Evolutionary conservation across 805 yeast genomes (phyloP).

Genomic region (Barnettozyma botsteinii): DNA sequence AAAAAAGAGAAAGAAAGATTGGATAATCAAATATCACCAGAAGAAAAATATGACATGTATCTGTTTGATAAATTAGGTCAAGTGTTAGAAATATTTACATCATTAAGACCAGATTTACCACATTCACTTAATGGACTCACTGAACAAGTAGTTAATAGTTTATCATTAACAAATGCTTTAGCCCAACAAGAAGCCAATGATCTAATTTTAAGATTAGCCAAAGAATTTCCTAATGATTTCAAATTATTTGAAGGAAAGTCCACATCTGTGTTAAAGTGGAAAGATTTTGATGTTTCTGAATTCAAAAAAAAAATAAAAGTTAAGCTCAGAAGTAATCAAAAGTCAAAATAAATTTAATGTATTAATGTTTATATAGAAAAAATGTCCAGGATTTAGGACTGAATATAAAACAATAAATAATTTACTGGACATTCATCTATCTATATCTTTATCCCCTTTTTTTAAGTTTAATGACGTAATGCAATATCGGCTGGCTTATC

Average conservation of each 20-base stretch:
- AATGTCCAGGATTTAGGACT: no score
- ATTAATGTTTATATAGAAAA: background rate
- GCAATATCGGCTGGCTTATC: constrained; percentile 92
- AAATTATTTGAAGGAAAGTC: constrained; percentile 12
- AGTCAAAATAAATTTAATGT: background rate
- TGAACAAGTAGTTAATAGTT: constrained; percentile 17
- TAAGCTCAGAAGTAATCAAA: constrained; percentile 1
- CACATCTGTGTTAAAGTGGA: constrained; percentile 20
- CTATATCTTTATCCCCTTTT: background rate
- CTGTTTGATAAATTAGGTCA: constrained; percentile 27
- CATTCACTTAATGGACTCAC: constrained; percentile 17
- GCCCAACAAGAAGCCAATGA: constrained; percentile 20
- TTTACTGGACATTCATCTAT: background rate
- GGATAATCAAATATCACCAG: constrained; percentile 17
- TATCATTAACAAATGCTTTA: constrained; percentile 13
- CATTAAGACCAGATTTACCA: constrained; percentile 21
- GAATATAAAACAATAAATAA: no score
- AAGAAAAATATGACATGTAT: constrained; percentile 20
- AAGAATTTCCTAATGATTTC: constrained; percentile 20
- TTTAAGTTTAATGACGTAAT: constrained; percentile 21
- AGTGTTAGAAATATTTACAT: constrained; percentile 27
- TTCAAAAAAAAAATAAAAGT: constrained; percentile 8
- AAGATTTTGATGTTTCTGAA: constrained; percentile 17
- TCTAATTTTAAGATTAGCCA: constrained; percentile 12
- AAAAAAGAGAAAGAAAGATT: constrained; percentile 29